Evolutionary conservation across 805 yeast species (phyloP), one percentile per base, ranked within the genome.

Genomic region (Nakazawaea anatomiae): DNA sequence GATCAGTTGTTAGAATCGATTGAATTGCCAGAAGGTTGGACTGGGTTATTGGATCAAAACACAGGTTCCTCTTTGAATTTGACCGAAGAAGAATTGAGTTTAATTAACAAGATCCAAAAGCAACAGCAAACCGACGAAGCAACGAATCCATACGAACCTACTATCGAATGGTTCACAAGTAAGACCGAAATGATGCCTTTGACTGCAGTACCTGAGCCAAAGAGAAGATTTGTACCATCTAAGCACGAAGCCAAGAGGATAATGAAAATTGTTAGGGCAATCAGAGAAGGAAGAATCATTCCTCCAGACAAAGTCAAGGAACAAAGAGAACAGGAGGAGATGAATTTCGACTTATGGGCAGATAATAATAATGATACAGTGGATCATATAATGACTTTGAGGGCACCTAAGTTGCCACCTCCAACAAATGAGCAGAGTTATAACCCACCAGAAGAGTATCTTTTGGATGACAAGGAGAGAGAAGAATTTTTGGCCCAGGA

Each of bases 1-100:
- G 98, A 94, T 62, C 87, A 85, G 61, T 76, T 94, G 55, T 72
- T 94, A 57, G 99, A 92, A 62, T 75, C 83, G 32, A 94, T 94
- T 54, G 99, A 94, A 55, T 74, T 94, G 56, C 99, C 99, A 11
- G 95, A 89, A 69, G 99, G 99, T 29, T 94, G 98, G 98, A 94
- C 99, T 12, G 99, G 99, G 44, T 75, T 94, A 54, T 71, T 92
- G 54, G 98, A 94, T 68, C 86, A 88, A 61, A 78, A 83, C 61
- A 89, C 98, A 6, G 99, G 99, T 54, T 67, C 82, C 8, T 76
- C 88, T 48, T 77, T 94, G 71, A 90, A 94, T 58, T 74, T 94
- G 56, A 81, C 89, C 6, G 77, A 78, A 48, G 97, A 92, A 63
- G 99, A 94, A 69, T 75, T 91, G 61, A 96, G 91, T 58, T 77